Conservation (phyloP, 176 grass and related monocot genomes). For the Carex scoparia region DNA sequence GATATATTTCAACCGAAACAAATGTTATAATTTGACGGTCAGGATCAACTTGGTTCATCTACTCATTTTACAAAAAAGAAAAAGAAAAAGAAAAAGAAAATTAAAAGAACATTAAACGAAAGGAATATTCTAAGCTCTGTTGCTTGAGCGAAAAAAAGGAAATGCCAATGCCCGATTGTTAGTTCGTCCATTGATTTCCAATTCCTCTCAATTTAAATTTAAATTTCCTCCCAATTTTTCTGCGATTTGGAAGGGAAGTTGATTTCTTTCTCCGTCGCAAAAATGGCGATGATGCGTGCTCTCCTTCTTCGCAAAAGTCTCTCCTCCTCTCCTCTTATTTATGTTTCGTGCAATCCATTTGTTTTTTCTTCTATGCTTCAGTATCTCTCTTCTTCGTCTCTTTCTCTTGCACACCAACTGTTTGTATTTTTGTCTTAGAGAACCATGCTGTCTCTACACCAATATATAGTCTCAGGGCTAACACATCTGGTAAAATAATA, state of each 20-base stretch:
- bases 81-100: neutral
- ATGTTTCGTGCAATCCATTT: neutral
- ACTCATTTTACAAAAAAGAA: neutral
- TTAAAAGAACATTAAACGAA: neutral
- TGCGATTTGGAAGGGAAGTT: neutral
- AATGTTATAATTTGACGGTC: neutral
- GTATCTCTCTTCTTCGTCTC: neutral
- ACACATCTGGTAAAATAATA: neutral
- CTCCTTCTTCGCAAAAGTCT: neutral
- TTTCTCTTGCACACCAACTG: slow-evolving; percentile 16
- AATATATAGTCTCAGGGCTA: neutral
- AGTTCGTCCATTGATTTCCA: neutral
- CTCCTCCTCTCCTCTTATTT: neutral
- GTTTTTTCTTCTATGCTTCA: neutral
- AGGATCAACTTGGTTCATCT: neutral
- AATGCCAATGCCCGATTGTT: neutral
- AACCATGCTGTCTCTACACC: neutral
- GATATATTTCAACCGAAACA: neutral
- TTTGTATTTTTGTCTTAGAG: slow-evolving; percentile 15
- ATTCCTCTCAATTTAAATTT: neutral
- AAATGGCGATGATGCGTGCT: slow-evolving; percentile 24
- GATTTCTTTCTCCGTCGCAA: neutral
- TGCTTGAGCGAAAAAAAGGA: neutral
- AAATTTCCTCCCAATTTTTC: neutral
- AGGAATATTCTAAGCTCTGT: slow-evolving; percentile 1